These are phyloP conservation scores for Cochlearia excelsa DNA, from an alignment of 345 rosid genomes.

Conservation along the genomic window DNA sequence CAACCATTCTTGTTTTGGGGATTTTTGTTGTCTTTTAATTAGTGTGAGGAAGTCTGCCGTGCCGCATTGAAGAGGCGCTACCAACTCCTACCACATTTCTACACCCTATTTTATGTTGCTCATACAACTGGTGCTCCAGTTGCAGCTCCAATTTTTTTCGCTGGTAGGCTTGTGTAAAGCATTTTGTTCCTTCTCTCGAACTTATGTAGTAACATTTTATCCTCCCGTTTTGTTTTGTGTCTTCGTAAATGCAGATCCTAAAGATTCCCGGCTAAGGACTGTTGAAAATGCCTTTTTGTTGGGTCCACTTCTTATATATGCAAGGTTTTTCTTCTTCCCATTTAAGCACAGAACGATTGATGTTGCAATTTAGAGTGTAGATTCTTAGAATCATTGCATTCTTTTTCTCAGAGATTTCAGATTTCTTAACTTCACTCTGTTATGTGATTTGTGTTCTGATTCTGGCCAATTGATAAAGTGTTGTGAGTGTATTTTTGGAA, in stretches of 20 bases:
- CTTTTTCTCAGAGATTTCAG: constrained; percentile 6
- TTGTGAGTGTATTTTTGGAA: not conserved
- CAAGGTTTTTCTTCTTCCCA: constrained; percentile 56
- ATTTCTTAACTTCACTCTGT: constrained; percentile 12
- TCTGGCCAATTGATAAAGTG: constrained; percentile 2
- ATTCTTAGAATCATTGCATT: not conserved
- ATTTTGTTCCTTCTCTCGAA: constrained; percentile 10
- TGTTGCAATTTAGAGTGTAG: constrained; percentile 2
- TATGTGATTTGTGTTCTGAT: constrained; percentile 5
- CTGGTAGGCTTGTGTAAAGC: constrained; percentile 52
- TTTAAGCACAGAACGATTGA: constrained; percentile 5
- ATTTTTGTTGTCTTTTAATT: constrained; percentile 7
- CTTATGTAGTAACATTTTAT: constrained; percentile 11
- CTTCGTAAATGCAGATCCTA: constrained; percentile 51
- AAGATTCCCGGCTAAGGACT: constrained; percentile 65
- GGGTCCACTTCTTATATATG: constrained; percentile 69
- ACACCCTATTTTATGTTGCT: constrained; percentile 81
- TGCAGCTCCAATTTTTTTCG: constrained; percentile 75
- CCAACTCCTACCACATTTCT: constrained; percentile 73
- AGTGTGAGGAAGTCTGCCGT: constrained; percentile 95
- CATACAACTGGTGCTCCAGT: constrained; percentile 74
- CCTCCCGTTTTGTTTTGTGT: not conserved
- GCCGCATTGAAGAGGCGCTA: constrained; percentile 87
- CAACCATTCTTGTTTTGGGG: not conserved
- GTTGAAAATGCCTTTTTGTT: constrained; percentile 74